Evolutionary conservation across 2,329 filamentous ascomycete species (phyloP).

Genomic region (Calonectria leucothoes): DNA sequence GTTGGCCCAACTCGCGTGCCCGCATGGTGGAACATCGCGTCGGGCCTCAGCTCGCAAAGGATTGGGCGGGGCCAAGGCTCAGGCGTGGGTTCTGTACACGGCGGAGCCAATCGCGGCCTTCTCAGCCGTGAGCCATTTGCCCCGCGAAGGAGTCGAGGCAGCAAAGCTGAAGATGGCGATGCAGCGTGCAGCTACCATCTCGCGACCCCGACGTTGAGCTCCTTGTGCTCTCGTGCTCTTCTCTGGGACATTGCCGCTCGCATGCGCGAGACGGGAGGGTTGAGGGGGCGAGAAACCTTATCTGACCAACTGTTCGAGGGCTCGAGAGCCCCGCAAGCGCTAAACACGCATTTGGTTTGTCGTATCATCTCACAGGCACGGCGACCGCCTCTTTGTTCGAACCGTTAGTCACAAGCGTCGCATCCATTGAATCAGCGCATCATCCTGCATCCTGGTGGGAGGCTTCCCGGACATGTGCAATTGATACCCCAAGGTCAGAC

Average conservation of each 20-base stretch:
- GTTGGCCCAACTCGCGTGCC: neutral
- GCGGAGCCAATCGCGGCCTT: neutral
- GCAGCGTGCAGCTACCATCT: neutral
- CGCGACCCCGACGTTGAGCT: neutral
- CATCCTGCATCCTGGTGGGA: constrained; percentile 5
- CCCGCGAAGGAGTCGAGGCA: constrained; percentile 14
- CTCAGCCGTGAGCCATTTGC: constrained; percentile 13
- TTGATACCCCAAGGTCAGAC: constrained; percentile 9
- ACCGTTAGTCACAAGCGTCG: constrained; percentile 9
- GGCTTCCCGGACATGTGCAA: neutral
- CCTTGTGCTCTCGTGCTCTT: neutral
- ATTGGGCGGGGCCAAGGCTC: neutral
- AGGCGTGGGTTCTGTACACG: neutral
- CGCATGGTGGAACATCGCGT: constrained; percentile 18
- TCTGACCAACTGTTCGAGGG: constrained; percentile 16
- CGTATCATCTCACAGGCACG: constrained; percentile 14
- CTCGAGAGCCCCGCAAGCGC: neutral
- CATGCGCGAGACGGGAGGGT: neutral
- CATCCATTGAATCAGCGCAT: constrained; percentile 6
- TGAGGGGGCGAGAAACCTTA: constrained; percentile 15
- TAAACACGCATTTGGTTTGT: neutral
- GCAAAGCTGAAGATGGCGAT: neutral
- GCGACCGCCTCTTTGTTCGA: neutral
- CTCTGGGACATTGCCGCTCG: neutral
- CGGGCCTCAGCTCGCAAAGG: constrained; percentile 18